These are phyloP conservation scores for Trametes maxima DNA, from an alignment of 768 basidiomycete genomes.

Conservation along the genomic window DNA sequence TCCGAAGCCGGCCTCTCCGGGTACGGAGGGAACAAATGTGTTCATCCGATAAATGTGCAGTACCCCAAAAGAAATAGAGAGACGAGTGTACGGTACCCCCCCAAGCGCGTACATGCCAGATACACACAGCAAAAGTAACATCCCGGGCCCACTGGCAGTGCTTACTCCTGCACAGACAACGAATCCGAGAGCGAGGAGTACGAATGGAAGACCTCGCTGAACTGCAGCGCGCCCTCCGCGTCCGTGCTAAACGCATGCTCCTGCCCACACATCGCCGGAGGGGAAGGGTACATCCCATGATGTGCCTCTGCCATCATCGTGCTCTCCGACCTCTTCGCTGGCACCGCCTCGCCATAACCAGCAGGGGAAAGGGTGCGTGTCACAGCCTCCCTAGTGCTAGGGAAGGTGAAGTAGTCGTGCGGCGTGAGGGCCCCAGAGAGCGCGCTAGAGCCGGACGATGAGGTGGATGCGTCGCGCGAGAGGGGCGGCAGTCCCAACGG, in stretches of 20 bases:
- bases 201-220: slow-evolving; percentile 9
- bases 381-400: background rate
- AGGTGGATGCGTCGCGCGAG: slow-evolving; percentile 2
- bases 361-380: background rate
- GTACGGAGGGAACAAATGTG: background rate
- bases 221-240: slow-evolving; percentile 2
- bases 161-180: background rate
- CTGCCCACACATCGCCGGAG: background rate
- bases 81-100: too few relatives aligned
- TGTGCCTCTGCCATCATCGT: background rate
- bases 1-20: slow-evolving; percentile 9
- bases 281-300: background rate
- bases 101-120: background rate
- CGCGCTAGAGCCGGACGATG: background rate
- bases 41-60: background rate
- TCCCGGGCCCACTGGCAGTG: background rate
- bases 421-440: background rate
- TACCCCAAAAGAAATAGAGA: background rate
- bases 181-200: background rate
- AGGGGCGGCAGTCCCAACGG: background rate
- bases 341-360: background rate
- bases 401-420: slow-evolving; percentile 1
- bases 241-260: background rate
- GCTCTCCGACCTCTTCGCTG: slow-evolving; percentile 5
- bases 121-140: background rate